Conservation (phyloP, 2,329 filamentous ascomycete genomes). For the Ascochyta pisi region DNA sequence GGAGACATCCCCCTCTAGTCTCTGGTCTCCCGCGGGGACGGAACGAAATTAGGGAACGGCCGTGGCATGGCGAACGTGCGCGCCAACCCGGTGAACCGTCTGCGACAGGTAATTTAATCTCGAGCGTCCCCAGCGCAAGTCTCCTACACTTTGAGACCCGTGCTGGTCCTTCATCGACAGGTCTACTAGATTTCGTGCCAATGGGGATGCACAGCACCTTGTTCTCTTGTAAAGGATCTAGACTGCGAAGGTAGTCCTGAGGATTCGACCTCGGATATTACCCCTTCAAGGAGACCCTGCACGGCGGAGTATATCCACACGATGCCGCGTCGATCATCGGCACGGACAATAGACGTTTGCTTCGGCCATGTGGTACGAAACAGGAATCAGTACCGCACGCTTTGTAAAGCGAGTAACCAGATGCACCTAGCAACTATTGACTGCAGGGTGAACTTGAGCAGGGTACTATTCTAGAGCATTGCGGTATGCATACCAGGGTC, state of each 20-base stretch:
- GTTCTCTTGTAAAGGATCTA: neutral
- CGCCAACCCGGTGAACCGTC: slow-evolving; percentile 6
- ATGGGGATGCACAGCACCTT: neutral
- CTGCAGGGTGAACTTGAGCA: slow-evolving; percentile 1
- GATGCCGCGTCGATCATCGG: slow-evolving; percentile 11
- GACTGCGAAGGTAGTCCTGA: neutral
- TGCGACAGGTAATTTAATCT: slow-evolving; percentile 11
- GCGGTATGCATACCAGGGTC: slow-evolving; percentile 5
- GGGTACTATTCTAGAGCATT: slow-evolving; percentile 3
- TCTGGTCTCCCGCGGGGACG: slow-evolving; percentile 15
- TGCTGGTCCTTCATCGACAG: slow-evolving; percentile 8
- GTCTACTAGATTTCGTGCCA: neutral
- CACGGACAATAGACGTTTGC: slow-evolving; percentile 15
- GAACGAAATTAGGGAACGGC: slow-evolving; percentile 21
- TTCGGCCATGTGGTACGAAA: slow-evolving; percentile 7
- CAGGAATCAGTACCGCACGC: slow-evolving; percentile 14
- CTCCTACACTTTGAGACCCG: slow-evolving; percentile 4
- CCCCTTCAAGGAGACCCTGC: slow-evolving; percentile 10
- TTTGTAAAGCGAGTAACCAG: slow-evolving; percentile 6
- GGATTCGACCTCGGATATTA: slow-evolving; percentile 16
- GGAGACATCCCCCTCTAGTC: slow-evolving; percentile 2
- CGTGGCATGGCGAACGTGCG: slow-evolving; percentile 18
- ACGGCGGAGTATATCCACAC: neutral
- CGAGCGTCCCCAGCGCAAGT: slow-evolving; percentile 1
- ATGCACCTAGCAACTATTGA: slow-evolving; percentile 11